Conservation (phyloP, 257 asterid genomes). For the Scutellaria galericulata region DNA sequence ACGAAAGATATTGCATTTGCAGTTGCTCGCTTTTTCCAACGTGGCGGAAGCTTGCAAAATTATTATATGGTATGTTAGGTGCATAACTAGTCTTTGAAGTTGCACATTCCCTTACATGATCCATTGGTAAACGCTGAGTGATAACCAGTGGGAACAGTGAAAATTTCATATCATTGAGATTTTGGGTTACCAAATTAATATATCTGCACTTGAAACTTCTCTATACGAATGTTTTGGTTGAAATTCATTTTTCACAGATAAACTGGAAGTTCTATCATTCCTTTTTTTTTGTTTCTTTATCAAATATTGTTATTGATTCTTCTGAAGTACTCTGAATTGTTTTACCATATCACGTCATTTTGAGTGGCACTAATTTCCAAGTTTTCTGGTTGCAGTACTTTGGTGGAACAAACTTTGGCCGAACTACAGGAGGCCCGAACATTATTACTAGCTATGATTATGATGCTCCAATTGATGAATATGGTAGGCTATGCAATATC, state of each 20-base stretch:
- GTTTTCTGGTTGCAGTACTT: slow-evolving; percentile 69
- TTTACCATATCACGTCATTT: slow-evolving; percentile 23
- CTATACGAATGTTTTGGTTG: slow-evolving; percentile 1
- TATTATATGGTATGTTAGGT: slow-evolving; percentile 82
- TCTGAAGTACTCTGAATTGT: slow-evolving; percentile 1
- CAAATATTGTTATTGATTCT: slow-evolving; percentile 5
- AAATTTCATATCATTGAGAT: slow-evolving; percentile 11
- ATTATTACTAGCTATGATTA: slow-evolving; percentile 92
- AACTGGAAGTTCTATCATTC: not conserved
- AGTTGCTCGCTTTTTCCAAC: slow-evolving; percentile 96
- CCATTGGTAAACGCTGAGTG: slow-evolving; percentile 14
- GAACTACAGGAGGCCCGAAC: slow-evolving; percentile 95
- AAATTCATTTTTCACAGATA: not conserved
- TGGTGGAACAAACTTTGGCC: slow-evolving; percentile 97
- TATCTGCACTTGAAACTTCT: slow-evolving; percentile 3
- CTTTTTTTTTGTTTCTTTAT: not conserved
- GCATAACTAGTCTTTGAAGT: slow-evolving; percentile 14
- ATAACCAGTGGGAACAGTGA: not conserved
- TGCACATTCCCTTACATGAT: slow-evolving; percentile 23
- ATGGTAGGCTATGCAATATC: slow-evolving; percentile 54
- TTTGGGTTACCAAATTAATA: slow-evolving; percentile 1
- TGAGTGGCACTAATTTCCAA: slow-evolving; percentile 31
- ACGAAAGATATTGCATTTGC: slow-evolving; percentile 93
- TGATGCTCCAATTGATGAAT: slow-evolving; percentile 97
- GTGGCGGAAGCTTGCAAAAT: slow-evolving; percentile 93